These are phyloP conservation scores for Carex sylvatica DNA, from an alignment of 202 grass and related monocot species.

Conservation along the genomic window DNA sequence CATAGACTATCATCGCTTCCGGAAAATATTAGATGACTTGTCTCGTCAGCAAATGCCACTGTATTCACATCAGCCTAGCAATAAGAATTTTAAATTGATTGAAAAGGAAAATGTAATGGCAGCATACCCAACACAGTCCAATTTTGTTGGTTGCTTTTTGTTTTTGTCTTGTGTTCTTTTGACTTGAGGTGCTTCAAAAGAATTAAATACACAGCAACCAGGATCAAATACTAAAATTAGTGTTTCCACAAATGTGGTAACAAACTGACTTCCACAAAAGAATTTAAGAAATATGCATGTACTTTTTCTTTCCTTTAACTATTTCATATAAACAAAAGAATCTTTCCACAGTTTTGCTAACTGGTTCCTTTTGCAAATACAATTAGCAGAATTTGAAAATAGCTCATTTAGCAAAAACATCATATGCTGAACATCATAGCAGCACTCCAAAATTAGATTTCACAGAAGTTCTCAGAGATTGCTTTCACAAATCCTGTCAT, in stretches of 20 bases:
- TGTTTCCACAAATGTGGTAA: not conserved
- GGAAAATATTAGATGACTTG: slow-evolving; percentile 83
- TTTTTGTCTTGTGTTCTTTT: not conserved
- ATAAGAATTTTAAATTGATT: not conserved
- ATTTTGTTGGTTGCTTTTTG: not conserved
- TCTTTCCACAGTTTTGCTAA: not conserved
- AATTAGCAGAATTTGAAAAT: slow-evolving; percentile 4
- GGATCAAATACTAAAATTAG: slow-evolving; percentile 21
- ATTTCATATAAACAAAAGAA: slow-evolving; percentile 1
- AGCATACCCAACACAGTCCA: not conserved
- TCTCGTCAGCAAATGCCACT: slow-evolving; percentile 73
- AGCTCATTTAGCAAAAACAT: not conserved
- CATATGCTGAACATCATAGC: not conserved
- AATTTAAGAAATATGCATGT: not conserved
- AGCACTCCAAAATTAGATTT: not conserved
- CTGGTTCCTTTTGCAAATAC: not conserved
- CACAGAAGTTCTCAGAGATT: not conserved
- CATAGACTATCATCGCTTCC: slow-evolving; percentile 88
- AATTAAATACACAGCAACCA: not conserved
- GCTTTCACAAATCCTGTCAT: slow-evolving; percentile 2
- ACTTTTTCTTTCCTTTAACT: not conserved
- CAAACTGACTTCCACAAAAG: not conserved
- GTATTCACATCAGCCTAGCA: slow-evolving; percentile 87
- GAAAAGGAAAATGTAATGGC: not conserved
- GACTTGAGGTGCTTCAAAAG: not conserved